Percentiles rank a stretch among this genome's conserved stretches.
Conservation (phyloP, 73 alveolate species). For the Breviolum minutum region DNA sequence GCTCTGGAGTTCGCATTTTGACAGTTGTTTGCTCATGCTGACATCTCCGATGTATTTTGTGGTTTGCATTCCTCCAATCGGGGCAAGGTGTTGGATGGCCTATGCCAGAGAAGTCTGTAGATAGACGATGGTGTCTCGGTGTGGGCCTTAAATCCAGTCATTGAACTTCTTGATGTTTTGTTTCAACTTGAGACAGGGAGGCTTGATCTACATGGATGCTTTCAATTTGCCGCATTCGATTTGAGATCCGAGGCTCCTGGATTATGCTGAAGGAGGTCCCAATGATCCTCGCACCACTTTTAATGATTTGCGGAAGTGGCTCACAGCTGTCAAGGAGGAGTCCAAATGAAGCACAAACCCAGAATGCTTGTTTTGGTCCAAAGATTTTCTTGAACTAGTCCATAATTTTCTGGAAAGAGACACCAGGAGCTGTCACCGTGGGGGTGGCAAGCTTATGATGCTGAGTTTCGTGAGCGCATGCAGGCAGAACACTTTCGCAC, state of each 20-base stretch:
- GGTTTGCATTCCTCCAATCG: no score
- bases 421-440: conserved; percentile 84
- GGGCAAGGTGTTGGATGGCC: no score
- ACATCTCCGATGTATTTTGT: no score
- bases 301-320: conserved; percentile 73
- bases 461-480: conserved; percentile 90
- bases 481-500: neutral
- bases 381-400: neutral
- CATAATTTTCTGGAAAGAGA: neutral
- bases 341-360: neutral
- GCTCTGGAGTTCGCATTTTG: no score
- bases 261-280: conserved; percentile 81
- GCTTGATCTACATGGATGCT: no score
- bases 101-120: no score
- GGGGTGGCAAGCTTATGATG: conserved; percentile 95
- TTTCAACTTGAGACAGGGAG: neutral
- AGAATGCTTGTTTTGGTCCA: neutral
- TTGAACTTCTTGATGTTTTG: neutral
- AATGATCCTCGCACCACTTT: conserved; percentile 91
- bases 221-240: neutral
- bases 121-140: conserved; percentile 14
- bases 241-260: conserved; percentile 16
- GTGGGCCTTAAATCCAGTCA: neutral
- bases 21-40: no score
- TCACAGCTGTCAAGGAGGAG: conserved; percentile 77